These are phyloP conservation scores for Phaseolus coccineus DNA, from an alignment of 331 rosid genomes.

Conservation along the genomic window DNA sequence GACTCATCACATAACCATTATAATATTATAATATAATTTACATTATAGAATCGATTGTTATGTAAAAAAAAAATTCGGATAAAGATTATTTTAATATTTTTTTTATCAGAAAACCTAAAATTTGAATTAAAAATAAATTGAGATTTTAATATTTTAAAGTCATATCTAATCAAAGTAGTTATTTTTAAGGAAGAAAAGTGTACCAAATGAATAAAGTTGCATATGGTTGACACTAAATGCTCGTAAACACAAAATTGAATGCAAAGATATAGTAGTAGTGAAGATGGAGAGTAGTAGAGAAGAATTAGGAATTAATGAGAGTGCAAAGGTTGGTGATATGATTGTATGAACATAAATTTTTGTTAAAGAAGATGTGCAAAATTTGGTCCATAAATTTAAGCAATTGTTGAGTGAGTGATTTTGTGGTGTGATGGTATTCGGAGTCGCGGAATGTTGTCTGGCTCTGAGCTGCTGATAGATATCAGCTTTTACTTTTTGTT, in stretches of 20 bases:
- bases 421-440: not conserved
- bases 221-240: not conserved
- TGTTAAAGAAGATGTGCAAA: not conserved
- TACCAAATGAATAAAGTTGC: not conserved
- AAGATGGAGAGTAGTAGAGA: not conserved
- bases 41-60: no score
- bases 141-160: no score
- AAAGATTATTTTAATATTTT: no score
- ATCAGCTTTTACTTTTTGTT: slow-evolving; percentile 19
- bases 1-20: no score
- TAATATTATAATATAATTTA: no score
- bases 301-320: not conserved
- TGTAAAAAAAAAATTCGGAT: no score
- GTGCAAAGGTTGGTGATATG: not conserved
- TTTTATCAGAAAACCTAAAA: no score
- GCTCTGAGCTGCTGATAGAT: slow-evolving; percentile 10
- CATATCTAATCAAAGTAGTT: no score
- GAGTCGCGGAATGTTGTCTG: slow-evolving; percentile 37
- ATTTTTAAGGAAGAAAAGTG: no score
- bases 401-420: not conserved
- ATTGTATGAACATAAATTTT: not conserved
- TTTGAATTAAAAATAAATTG: no score
- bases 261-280: not conserved
- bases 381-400: not conserved
- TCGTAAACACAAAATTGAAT: not conserved